phyloP scores from a whole-genome alignment of 2,329 filamentous ascomycete genomes.

The Karstenula rhodostoma region DNA sequence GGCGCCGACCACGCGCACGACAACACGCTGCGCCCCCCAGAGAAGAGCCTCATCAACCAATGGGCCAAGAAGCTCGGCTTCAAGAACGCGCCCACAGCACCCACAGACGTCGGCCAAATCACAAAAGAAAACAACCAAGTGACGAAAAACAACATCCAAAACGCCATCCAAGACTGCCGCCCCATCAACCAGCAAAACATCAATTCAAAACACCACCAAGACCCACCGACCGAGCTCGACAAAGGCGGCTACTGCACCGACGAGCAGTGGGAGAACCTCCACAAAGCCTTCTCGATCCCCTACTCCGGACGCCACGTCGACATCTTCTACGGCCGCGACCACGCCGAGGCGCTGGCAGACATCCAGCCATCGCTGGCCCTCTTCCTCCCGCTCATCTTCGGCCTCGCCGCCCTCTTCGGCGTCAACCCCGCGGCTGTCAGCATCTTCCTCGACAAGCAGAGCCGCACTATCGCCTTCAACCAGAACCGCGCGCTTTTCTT shows the following conservation, averaged over 20 bases:
- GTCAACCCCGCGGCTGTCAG: conserved; percentile 75
- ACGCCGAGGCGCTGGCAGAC: conserved; percentile 36
- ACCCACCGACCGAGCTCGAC: conserved; percentile 46
- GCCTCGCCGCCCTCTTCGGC: conserved; percentile 63
- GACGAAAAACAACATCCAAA: conserved; percentile 47
- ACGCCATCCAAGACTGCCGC: conserved; percentile 48
- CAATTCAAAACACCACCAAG: conserved; percentile 46
- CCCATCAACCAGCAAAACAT: conserved; percentile 44
- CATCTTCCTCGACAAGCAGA: conserved; percentile 83
- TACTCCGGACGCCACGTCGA: conserved; percentile 45
- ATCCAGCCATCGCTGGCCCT: conserved; percentile 34
- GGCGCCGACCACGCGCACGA: conserved; percentile 27
- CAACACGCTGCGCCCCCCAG: conserved; percentile 22
- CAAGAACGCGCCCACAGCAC: conserved; percentile 33
- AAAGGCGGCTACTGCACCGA: conserved; percentile 49
- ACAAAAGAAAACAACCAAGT: conserved; percentile 44
- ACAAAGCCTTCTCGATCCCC: conserved; percentile 47
- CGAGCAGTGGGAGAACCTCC: conserved; percentile 48
- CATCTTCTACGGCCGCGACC: conserved; percentile 45
- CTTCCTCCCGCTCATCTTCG: conserved; percentile 47
- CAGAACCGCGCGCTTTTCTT: conserved; percentile 87
- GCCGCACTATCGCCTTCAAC: conserved; percentile 93
- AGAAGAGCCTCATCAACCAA: conserved; percentile 44
- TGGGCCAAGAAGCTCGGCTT: conserved; percentile 49
- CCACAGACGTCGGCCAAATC: conserved; percentile 45